These are phyloP conservation scores for Aspergillus taichungensis DNA, from an alignment of 495 filamentous ascomycete genomes.

Conservation along the genomic window DNA sequence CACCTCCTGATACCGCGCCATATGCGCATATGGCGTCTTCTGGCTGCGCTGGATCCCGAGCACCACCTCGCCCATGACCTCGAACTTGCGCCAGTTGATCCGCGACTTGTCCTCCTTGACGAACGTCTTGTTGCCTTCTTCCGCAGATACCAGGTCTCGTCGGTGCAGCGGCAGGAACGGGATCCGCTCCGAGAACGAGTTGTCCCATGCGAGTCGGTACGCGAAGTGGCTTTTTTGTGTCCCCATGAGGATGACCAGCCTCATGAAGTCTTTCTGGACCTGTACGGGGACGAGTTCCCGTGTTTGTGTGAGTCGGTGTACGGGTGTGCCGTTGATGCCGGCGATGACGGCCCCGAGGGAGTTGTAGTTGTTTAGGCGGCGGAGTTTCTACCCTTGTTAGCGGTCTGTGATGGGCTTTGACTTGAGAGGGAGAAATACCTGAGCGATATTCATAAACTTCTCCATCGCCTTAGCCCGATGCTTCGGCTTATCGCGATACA, in stretches of 20 bases:
- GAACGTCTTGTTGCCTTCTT: conserved; percentile 87
- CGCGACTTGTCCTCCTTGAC: conserved; percentile 61
- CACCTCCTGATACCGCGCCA: conserved; percentile 55
- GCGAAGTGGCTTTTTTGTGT: conserved; percentile 85
- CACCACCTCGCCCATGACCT: conserved; percentile 88
- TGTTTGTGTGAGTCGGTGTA: conserved; percentile 79
- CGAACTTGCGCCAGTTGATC: conserved; percentile 98
- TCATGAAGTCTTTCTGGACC: conserved; percentile 72
- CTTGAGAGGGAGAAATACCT: conserved; percentile 20
- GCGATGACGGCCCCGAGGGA: conserved; percentile 86
- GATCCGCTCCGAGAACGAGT: conserved; percentile 79
- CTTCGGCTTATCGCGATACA: conserved; percentile 92
- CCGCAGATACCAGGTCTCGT: conserved; percentile 80
- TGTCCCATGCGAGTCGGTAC: conserved; percentile 94
- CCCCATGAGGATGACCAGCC: conserved; percentile 85
- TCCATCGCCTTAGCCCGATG: conserved; percentile 83
- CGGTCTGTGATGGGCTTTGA: neutral
- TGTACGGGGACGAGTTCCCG: conserved; percentile 62
- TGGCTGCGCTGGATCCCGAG: conserved; percentile 86
- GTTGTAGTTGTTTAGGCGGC: conserved; percentile 95
- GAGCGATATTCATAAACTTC: conserved; percentile 84
- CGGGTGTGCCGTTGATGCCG: conserved; percentile 79
- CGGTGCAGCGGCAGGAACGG: conserved; percentile 90
- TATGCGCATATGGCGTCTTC: conserved; percentile 66
- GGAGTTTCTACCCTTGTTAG: conserved; percentile 49